phyloP scores from a whole-genome alignment of 305 asterid genomes.

The Andrographis paniculata region DNA sequence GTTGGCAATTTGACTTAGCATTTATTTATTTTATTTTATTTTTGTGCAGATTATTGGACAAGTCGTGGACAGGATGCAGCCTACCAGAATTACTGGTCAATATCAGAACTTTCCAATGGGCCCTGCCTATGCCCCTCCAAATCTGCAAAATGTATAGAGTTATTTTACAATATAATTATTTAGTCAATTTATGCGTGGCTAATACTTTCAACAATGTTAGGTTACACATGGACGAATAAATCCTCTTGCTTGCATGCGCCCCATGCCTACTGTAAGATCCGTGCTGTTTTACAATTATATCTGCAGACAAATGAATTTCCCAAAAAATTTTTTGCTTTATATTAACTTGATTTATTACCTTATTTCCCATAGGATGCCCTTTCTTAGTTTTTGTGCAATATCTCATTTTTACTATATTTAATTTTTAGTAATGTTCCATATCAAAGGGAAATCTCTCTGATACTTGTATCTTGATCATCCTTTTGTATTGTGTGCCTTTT shows the following conservation, averaged over 20 bases:
- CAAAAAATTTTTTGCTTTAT: no score
- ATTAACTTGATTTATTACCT: no score
- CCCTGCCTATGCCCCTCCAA: constrained; percentile 27
- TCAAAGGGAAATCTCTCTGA: no score
- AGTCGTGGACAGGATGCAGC: constrained; percentile 34
- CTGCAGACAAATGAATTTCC: no score
- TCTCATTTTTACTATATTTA: no score
- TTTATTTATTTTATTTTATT: no score
- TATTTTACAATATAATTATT: background rate
- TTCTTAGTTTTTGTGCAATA: no score
- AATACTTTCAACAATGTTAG: constrained; percentile 32
- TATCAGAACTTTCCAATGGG: constrained; percentile 30
- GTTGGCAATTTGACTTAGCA: no score
- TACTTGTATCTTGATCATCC: no score
- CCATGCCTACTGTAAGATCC: constrained; percentile 56
- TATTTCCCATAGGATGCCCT: no score
- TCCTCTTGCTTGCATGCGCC: constrained; percentile 45
- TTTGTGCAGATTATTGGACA: constrained; percentile 34
- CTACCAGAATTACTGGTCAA: constrained; percentile 33
- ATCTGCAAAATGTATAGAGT: constrained; percentile 33
- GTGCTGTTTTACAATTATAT: constrained; percentile 4
- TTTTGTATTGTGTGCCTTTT: no score
- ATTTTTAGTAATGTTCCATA: no score
- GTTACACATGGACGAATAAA: constrained; percentile 51
- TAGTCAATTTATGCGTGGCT: constrained; percentile 12